Conservation (phyloP, 2,329 filamentous ascomycete genomes). For the Aureobasidium zeae region DNA sequence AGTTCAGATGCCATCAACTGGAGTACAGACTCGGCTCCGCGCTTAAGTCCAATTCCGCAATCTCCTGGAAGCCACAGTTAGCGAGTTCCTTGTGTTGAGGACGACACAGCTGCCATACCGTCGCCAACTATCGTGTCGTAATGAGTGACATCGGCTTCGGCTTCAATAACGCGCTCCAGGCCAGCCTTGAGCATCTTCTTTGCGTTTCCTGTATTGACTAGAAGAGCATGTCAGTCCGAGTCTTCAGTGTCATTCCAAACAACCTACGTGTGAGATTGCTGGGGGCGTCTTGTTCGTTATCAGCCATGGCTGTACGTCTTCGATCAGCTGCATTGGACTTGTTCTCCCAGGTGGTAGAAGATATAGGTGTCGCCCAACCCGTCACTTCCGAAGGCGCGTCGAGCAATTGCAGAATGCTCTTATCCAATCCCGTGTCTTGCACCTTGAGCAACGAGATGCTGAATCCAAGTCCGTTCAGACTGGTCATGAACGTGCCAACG, state of each 20-base stretch:
- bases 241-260: neutral
- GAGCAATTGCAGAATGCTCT: conserved; percentile 57
- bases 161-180: conserved; percentile 53
- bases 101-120: no score
- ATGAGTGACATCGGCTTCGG: conserved; percentile 55
- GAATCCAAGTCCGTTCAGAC: conserved; percentile 62
- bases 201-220: conserved; percentile 44
- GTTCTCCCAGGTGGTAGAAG: conserved; percentile 49
- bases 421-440: conserved; percentile 50
- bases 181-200: conserved; percentile 47
- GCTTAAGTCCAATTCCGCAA: conserved; percentile 76
- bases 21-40: conserved; percentile 63
- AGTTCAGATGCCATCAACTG: conserved; percentile 33
- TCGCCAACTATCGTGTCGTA: conserved; percentile 69
- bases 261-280: conserved; percentile 44
- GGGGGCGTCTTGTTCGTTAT: conserved; percentile 34
- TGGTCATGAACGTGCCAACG: conserved; percentile 62
- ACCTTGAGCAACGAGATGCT: conserved; percentile 58
- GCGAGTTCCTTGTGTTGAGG: no score
- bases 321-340: conserved; percentile 33
- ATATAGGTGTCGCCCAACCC: conserved; percentile 56
- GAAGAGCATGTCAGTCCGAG: conserved; percentile 13
- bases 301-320: conserved; percentile 31
- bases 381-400: conserved; percentile 59
- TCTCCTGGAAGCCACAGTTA: no score